Conservation (phyloP, 495 filamentous ascomycete species). For the Aspergillus avenaceus region DNA sequence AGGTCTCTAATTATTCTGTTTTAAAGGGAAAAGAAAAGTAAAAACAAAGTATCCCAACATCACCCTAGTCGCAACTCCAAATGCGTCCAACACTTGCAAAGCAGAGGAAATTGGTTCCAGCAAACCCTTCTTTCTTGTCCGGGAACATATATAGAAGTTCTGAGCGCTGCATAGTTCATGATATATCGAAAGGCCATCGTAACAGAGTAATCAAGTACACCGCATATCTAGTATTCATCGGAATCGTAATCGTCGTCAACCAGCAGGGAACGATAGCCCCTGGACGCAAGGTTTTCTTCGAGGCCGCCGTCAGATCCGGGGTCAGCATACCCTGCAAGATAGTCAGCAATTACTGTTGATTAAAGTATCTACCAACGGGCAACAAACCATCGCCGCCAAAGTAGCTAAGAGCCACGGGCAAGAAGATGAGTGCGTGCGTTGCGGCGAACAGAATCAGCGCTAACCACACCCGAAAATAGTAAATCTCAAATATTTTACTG, state of each 20-base stretch:
- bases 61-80: background rate
- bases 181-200: background rate
- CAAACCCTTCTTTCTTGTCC: no score
- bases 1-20: no score
- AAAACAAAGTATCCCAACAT: background rate
- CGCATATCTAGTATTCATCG: conserved; percentile 40
- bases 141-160: no score
- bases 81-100: no score
- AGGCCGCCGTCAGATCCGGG: conserved; percentile 78
- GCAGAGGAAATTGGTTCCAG: no score
- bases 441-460: conserved; percentile 88
- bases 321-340: conserved; percentile 66
- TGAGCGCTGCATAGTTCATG: background rate
- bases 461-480: conserved; percentile 96
- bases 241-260: conserved; percentile 51
- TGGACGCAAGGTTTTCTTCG: conserved; percentile 70
- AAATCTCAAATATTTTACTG: conserved; percentile 99
- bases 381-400: conserved; percentile 73
- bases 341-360: conserved; percentile 4
- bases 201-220: conserved; percentile 5
- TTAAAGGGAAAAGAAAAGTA: background rate
- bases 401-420: conserved; percentile 85
- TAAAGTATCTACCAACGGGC: background rate
- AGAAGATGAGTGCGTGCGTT: conserved; percentile 80
- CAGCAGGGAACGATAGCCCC: conserved; percentile 47